Evolutionary conservation across 441 rosid genomes (phyloP).

Genomic region (Raphanus hybrid): DNA sequence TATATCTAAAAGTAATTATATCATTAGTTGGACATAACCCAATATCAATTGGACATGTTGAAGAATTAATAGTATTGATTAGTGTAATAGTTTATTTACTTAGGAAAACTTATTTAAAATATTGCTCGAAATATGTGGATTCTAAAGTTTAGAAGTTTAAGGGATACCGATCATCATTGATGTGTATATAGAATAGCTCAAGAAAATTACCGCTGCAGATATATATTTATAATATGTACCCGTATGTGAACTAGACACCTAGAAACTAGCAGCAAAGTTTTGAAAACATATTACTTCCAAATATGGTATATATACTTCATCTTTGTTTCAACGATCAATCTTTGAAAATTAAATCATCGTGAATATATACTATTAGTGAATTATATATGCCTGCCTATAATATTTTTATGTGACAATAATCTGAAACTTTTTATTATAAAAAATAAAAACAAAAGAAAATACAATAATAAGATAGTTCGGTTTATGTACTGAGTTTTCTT

Average conservation of each 20-base stretch:
- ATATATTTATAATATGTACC: background rate
- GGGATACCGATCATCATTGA: background rate
- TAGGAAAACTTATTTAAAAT: background rate
- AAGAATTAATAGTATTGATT: too few relatives aligned
- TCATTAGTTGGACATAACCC: too few relatives aligned
- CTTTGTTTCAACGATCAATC: background rate
- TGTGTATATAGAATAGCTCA: background rate
- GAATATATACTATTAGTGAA: background rate
- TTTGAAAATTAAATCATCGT: background rate
- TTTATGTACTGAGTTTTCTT: background rate
- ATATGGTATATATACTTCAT: slow-evolving; percentile 5
- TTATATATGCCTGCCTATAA: background rate
- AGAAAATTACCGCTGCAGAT: background rate
- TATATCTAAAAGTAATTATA: too few relatives aligned
- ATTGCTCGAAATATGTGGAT: background rate
- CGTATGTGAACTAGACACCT: slow-evolving; percentile 7
- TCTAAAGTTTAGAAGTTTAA: background rate
- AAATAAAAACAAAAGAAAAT: background rate
- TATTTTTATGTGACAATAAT: background rate
- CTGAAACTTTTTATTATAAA: background rate
- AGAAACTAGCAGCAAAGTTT: slow-evolving; percentile 2
- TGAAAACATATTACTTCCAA: slow-evolving; percentile 6
- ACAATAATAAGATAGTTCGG: background rate
- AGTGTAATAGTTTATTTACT: background rate
- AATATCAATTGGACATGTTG: too few relatives aligned